phyloP scores from a whole-genome alignment of 345 rosid genomes.

The Gossypium herbaceum region DNA sequence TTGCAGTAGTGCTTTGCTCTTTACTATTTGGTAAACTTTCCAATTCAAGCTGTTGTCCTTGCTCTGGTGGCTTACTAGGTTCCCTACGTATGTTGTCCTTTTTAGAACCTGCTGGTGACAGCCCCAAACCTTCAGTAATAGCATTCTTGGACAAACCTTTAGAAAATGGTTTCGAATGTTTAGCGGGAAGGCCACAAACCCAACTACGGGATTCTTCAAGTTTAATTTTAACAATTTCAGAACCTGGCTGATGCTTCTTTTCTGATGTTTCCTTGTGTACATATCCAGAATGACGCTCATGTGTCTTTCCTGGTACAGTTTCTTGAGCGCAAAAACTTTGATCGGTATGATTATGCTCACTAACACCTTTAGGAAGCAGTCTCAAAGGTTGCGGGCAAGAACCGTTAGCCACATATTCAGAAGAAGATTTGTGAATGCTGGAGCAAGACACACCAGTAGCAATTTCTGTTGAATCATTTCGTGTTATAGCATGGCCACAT shows the following conservation, averaged over 20 bases:
- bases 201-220: slow-evolving; percentile 16
- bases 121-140: not conserved
- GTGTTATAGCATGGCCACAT: slow-evolving; percentile 13
- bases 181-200: slow-evolving; percentile 22
- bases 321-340: not conserved
- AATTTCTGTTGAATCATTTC: slow-evolving; percentile 16
- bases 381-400: slow-evolving; percentile 10
- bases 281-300: slow-evolving; percentile 9
- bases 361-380: slow-evolving; percentile 4
- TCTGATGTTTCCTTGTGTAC: not conserved
- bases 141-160: slow-evolving; percentile 15
- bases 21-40: no score
- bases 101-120: no score
- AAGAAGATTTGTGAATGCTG: slow-evolving; percentile 10
- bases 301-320: slow-evolving; percentile 11
- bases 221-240: slow-evolving; percentile 11
- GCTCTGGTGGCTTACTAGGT: not conserved
- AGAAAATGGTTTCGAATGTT: slow-evolving; percentile 13
- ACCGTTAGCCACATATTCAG: slow-evolving; percentile 21
- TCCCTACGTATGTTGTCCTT: not conserved
- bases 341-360: slow-evolving; percentile 3
- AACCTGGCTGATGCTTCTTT: slow-evolving; percentile 10
- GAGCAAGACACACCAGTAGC: not conserved
- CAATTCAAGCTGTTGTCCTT: no score
- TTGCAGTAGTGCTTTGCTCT: not conserved